Conservation (phyloP, 2,329 filamentous ascomycete species). For the Diplodia scrobiculata region DNA sequence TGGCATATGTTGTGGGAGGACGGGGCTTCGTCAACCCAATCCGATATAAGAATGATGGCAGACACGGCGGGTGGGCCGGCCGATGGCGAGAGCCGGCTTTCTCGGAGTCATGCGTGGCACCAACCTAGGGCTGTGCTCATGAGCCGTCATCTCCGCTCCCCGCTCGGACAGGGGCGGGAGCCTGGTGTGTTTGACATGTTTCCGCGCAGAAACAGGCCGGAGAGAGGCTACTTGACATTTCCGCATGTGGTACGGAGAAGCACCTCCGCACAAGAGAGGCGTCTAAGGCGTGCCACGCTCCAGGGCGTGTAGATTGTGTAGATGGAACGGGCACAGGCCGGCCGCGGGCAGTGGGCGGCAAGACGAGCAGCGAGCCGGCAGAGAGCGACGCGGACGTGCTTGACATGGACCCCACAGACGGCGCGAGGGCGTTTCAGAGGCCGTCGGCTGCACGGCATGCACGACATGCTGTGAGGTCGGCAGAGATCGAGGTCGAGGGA, state of each 20-base stretch:
- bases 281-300: neutral
- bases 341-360: neutral
- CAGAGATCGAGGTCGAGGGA: neutral
- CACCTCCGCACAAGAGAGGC: neutral
- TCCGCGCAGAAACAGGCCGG: neutral
- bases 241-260: neutral
- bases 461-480: conserved; percentile 1
- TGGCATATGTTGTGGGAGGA: neutral
- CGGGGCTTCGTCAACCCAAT: conserved; percentile 1
- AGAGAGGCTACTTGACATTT: neutral
- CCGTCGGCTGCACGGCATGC: conserved; percentile 13
- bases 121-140: neutral
- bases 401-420: neutral
- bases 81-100: neutral
- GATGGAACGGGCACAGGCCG: neutral
- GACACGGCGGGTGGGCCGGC: conserved; percentile 6
- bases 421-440: conserved; percentile 16
- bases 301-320: neutral
- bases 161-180: conserved; percentile 12
- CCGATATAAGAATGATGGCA: conserved; percentile 12
- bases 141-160: conserved; percentile 16
- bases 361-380: neutral
- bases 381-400: neutral
- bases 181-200: neutral
- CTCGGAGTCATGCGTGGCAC: conserved; percentile 17